These are phyloP conservation scores for Colletotrichum tropicicola DNA, from an alignment of 2,329 filamentous ascomycete species.

Conservation along the genomic window DNA sequence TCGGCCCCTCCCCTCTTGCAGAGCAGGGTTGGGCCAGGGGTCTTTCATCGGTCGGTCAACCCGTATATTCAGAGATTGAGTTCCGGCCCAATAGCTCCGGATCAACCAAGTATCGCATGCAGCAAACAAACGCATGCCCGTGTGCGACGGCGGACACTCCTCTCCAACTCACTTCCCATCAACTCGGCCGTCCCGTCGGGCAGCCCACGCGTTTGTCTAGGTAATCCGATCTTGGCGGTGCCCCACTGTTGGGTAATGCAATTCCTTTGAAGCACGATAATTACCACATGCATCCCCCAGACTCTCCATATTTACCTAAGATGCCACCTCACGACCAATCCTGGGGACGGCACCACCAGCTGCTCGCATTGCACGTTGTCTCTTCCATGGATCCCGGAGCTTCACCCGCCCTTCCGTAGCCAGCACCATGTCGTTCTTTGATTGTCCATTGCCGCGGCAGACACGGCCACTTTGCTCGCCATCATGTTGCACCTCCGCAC, in stretches of 20 bases:
- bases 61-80: not conserved
- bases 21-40: not conserved
- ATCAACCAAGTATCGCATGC: no score
- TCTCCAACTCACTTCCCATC: not conserved
- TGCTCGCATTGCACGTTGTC: no score
- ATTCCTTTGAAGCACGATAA: not conserved
- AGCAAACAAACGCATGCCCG: no score
- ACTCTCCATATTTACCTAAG: slow-evolving; percentile 6
- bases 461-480: no score
- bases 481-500: no score
- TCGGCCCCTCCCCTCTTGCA: no score
- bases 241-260: slow-evolving; percentile 22
- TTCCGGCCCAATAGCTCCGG: slow-evolving; percentile 23
- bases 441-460: no score
- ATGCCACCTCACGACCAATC: slow-evolving; percentile 5
- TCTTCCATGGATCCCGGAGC: no score
- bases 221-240: slow-evolving; percentile 25
- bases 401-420: no score
- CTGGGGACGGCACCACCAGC: no score
- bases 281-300: slow-evolving; percentile 4
- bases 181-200: not conserved
- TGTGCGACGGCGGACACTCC: not conserved
- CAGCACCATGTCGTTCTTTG: no score
- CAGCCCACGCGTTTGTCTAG: slow-evolving; percentile 10
- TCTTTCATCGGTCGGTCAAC: not conserved